Evolutionary conservation across 2,329 filamentous ascomycete species (phyloP).

Genomic region (Colletotrichum sp.): DNA sequence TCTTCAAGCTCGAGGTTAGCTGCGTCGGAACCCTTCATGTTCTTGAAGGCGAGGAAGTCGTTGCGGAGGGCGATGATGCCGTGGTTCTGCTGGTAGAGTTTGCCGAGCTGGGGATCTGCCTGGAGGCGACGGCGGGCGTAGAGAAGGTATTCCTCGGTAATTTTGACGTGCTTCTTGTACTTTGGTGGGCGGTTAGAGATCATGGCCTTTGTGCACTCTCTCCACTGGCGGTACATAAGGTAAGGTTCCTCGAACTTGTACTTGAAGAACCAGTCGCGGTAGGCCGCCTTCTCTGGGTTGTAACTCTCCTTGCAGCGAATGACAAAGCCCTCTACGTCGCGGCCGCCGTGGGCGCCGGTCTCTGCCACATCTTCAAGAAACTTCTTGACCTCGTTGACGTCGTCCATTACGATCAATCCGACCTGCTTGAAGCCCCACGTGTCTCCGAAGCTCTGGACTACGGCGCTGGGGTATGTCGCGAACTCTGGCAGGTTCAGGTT

Average conservation of each 20-base stretch:
- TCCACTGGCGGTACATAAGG: conserved; percentile 98
- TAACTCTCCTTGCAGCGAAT: conserved; percentile 79
- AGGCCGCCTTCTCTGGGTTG: conserved; percentile 57
- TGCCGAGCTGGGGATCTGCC: conserved; percentile 69
- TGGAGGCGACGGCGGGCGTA: conserved; percentile 80
- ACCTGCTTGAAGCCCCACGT: conserved; percentile 95
- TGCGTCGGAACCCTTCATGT: conserved; percentile 87
- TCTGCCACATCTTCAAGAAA: conserved; percentile 88
- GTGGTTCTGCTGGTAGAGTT: conserved; percentile 84
- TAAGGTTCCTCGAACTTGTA: conserved; percentile 99
- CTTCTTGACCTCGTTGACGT: conserved; percentile 73
- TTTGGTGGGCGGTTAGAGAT: conserved; percentile 77
- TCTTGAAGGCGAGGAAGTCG: conserved; percentile 83
- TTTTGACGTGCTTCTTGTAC: conserved; percentile 84
- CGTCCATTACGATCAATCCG: conserved; percentile 77
- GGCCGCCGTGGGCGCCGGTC: conserved; percentile 86
- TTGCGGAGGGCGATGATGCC: conserved; percentile 92
- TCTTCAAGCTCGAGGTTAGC: conserved; percentile 74
- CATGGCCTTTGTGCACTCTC: conserved; percentile 91
- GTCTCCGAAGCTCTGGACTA: conserved; percentile 90
- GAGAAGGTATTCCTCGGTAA: conserved; percentile 88
- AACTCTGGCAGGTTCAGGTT: conserved; percentile 96
- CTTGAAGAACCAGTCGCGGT: conserved; percentile 99
- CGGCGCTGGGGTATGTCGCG: conserved; percentile 78
- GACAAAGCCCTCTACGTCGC: conserved; percentile 96